A percentile compares a stretch with the other conserved stretches of the same genome.
Conservation (phyloP, 75 land plant species). For the Pseudotsuga menziesii region DNA sequence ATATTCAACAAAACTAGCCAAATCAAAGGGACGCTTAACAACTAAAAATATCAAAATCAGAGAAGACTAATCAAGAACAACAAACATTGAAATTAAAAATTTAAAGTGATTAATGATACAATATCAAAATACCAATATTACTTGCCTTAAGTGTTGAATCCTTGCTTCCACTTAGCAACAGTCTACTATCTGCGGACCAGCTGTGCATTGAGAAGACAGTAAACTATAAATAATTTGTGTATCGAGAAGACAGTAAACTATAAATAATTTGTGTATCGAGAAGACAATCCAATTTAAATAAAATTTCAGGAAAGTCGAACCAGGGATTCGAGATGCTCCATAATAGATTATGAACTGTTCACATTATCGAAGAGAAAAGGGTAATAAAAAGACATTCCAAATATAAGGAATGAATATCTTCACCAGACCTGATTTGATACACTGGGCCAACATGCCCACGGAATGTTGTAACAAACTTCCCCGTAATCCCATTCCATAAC, state of each 20-base stretch:
- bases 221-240: neutral
- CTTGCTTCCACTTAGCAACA: conserved; percentile 96
- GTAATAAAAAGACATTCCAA: neutral
- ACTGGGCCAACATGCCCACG: conserved; percentile 99
- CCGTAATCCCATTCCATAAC: conserved; percentile 95
- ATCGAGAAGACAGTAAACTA: neutral
- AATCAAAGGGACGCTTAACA: too few relatives aligned
- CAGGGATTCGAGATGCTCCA: neutral
- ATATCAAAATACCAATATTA: neutral
- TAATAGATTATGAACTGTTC: neutral
- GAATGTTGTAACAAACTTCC: conserved; percentile 85
- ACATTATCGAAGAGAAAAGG: neutral
- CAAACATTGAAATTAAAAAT: neutral
- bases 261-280: neutral
- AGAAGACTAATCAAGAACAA: neutral
- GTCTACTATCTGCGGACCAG: conserved; percentile 99
- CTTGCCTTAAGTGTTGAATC: conserved; percentile 95
- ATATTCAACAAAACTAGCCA: too few relatives aligned
- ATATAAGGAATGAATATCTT: neutral
- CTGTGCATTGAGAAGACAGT: conserved; percentile 25
- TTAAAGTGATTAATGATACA: neutral
- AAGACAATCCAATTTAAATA: neutral
- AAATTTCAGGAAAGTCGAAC: neutral
- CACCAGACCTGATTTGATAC: conserved; percentile 83
- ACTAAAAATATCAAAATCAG: neutral